phyloP scores from a whole-genome alignment of 495 filamentous ascomycete species.

The Tuber microsphaerosporum region DNA sequence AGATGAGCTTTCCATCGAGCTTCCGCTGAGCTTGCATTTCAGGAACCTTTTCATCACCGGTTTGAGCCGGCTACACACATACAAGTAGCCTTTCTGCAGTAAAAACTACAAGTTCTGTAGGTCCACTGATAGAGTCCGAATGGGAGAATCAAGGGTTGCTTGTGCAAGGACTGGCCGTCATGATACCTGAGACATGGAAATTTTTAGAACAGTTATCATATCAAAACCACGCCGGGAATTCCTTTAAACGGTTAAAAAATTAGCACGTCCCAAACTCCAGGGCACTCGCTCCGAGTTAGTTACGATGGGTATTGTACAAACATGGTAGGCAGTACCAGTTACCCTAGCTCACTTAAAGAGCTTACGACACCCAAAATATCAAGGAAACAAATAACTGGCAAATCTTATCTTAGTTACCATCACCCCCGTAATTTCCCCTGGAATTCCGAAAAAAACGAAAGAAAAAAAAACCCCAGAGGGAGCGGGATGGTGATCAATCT shows the following conservation, averaged over 20 bases:
- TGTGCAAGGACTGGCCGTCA: background rate
- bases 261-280: background rate
- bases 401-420: background rate
- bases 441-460: background rate
- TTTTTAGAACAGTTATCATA: background rate
- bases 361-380: background rate
- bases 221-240: background rate
- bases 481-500: background rate
- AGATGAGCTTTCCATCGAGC: background rate
- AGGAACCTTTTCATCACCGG: background rate
- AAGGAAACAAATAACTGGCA: background rate
- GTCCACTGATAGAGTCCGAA: background rate
- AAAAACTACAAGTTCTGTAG: background rate
- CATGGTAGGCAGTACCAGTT: background rate
- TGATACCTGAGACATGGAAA: background rate
- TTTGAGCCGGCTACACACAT: background rate
- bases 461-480: background rate
- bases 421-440: background rate
- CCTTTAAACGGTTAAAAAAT: background rate
- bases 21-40: background rate
- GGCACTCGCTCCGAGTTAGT: background rate
- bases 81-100: background rate
- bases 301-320: background rate
- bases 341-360: background rate
- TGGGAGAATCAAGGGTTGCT: background rate